phyloP scores from a whole-genome alignment of 2,329 filamentous ascomycete genomes.

The Trichoderma lentiforme region DNA sequence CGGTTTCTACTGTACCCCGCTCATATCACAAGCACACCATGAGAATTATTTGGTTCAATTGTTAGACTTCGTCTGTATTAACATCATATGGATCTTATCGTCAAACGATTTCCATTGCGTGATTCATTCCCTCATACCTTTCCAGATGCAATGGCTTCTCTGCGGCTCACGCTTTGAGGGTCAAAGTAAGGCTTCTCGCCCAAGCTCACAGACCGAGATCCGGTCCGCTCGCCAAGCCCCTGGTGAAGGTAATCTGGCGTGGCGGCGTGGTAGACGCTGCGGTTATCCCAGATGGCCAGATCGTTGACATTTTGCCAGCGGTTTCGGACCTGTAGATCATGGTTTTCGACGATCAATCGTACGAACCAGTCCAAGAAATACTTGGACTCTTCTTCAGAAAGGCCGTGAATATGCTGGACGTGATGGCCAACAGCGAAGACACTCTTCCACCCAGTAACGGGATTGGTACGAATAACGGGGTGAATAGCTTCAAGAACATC shows the following conservation, averaged over 20 bases:
- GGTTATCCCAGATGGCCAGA: slow-evolving; percentile 65
- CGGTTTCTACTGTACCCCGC: not conserved
- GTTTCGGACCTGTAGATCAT: slow-evolving; percentile 55
- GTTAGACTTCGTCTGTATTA: not conserved
- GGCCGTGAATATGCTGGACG: slow-evolving; percentile 52
- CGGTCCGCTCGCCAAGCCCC: slow-evolving; percentile 39
- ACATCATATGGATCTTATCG: not conserved
- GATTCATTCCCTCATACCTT: not conserved
- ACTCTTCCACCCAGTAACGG: slow-evolving; percentile 57
- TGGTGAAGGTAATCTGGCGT: slow-evolving; percentile 56
- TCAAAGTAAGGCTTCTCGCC: slow-evolving; percentile 45
- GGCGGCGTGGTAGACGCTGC: slow-evolving; percentile 48
- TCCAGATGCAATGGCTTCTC: slow-evolving; percentile 32
- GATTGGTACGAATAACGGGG: slow-evolving; percentile 58
- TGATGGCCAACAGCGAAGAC: slow-evolving; percentile 51
- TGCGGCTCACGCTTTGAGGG: slow-evolving; percentile 35
- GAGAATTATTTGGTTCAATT: not conserved
- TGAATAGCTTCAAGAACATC: slow-evolving; percentile 47
- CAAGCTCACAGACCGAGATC: slow-evolving; percentile 41
- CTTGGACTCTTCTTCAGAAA: slow-evolving; percentile 53
- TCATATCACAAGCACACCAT: not conserved
- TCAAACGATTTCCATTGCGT: not conserved
- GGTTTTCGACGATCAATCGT: slow-evolving; percentile 50
- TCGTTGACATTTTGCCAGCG: slow-evolving; percentile 50
- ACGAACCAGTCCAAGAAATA: slow-evolving; percentile 48